Evolutionary conservation across 225 moss, liverwort and hornwort genomes (phyloP).

Genomic region (Lunularia cruciata): DNA sequence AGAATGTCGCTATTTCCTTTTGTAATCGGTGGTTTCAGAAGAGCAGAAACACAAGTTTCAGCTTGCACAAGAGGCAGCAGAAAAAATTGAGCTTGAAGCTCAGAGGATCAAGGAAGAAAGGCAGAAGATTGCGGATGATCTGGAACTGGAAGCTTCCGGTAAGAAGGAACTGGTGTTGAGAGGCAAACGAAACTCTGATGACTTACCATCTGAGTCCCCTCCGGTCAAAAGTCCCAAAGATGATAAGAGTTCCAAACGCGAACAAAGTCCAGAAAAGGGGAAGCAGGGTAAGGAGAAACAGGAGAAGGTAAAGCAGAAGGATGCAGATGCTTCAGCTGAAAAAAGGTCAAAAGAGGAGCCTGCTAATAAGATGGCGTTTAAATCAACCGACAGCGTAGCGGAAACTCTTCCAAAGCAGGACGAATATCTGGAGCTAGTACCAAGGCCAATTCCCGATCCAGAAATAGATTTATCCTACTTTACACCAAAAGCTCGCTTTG

Average conservation of each 20-base stretch:
- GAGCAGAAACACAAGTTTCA: conserved; percentile 40
- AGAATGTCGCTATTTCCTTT: conserved; percentile 3
- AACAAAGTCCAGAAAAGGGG: conserved; percentile 20
- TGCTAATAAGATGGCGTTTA: not conserved
- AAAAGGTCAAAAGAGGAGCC: not conserved
- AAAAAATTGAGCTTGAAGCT: conserved; percentile 33
- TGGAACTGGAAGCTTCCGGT: conserved; percentile 39
- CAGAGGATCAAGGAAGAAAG: conserved; percentile 38
- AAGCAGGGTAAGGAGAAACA: conserved; percentile 27
- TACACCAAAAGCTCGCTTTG: conserved; percentile 41
- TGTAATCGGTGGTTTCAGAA: conserved; percentile 24
- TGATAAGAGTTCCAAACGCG: conserved; percentile 14
- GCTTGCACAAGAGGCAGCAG: conserved; percentile 33
- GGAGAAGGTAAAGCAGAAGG: conserved; percentile 30
- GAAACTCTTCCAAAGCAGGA: not conserved
- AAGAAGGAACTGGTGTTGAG: conserved; percentile 36
- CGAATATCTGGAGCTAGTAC: conserved; percentile 12
- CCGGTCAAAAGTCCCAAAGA: conserved; percentile 10
- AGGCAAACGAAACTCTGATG: conserved; percentile 27
- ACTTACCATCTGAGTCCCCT: conserved; percentile 8
- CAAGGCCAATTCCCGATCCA: conserved; percentile 31
- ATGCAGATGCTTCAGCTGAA: not conserved
- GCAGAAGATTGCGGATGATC: conserved; percentile 30
- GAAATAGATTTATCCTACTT: conserved; percentile 40
- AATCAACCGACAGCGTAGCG: not conserved